Evolutionary conservation across 2,329 filamentous ascomycete species (phyloP).

Genomic region (Trichoderma polysporum): DNA sequence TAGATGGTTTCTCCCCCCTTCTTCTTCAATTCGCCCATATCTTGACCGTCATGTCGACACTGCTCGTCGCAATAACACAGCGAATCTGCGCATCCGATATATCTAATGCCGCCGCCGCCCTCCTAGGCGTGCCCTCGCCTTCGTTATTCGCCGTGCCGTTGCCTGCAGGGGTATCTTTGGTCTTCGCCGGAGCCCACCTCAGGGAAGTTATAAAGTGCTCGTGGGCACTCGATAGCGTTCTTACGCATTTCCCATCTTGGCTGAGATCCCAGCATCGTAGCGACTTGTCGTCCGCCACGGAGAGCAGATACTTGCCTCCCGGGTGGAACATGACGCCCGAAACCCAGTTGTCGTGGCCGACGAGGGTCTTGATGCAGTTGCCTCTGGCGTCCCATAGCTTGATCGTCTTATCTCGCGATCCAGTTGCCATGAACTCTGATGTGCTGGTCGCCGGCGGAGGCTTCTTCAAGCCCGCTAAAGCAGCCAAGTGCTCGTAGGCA

Average conservation of each 20-base stretch:
- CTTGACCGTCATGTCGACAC: slow-evolving; percentile 76
- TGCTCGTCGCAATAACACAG: slow-evolving; percentile 83
- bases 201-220: slow-evolving; percentile 83
- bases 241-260: slow-evolving; percentile 87
- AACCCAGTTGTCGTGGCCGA: slow-evolving; percentile 94
- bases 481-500: slow-evolving; percentile 71
- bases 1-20: no score
- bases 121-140: slow-evolving; percentile 44
- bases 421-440: slow-evolving; percentile 87
- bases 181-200: slow-evolving; percentile 72
- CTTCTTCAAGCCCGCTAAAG: slow-evolving; percentile 79
- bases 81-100: slow-evolving; percentile 63
- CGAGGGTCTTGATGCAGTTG: slow-evolving; percentile 77
- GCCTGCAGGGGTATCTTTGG: slow-evolving; percentile 29
- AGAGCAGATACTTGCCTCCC: slow-evolving; percentile 84
- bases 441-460: slow-evolving; percentile 70
- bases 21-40: slow-evolving; percentile 64
- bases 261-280: slow-evolving; percentile 89
- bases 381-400: slow-evolving; percentile 84
- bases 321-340: slow-evolving; percentile 84
- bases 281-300: slow-evolving; percentile 85
- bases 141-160: slow-evolving; percentile 23
- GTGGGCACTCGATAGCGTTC: slow-evolving; percentile 73
- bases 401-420: slow-evolving; percentile 86
- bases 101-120: slow-evolving; percentile 41